Base-by-base conservation (phyloP, 2,329 filamentous ascomycete species). In the Pseudogymnoascus sp. region DNA sequence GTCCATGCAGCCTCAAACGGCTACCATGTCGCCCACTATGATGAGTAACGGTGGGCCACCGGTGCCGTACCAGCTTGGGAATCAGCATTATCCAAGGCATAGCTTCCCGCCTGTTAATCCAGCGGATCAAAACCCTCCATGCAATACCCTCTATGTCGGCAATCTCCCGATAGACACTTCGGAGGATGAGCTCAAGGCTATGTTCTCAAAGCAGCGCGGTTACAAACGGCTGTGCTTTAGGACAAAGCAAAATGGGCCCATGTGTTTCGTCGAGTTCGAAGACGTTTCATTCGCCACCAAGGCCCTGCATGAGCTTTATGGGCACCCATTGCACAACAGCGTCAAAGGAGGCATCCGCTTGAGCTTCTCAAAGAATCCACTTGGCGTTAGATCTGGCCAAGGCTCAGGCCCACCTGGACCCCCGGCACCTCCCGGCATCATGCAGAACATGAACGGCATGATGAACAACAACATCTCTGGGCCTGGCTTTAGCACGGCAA, bases 181-280 rank as follows among this genome's bases (percentile, higher is more conserved):
- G 0, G 94, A 99, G 70, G 93, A 97, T 70, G 94, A 97, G 73
- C 82, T 99, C 61, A 97, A 97, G 75, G 85, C 88, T 20, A 82
- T 97, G 70, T 99, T 99, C 71, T 91, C 88, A 25, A 93, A 92
- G 74, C 90, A 95, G 73, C 87, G 92, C 57, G 94, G 94, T 3
- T 99, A 97, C 78, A 97, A 96, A 76, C 84, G 94, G 28, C 84
- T 99, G 6, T 96, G 91, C 71, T 96, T 97, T 79, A 84, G 93
- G 34, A 95, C 91, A 60, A 97, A 97, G 77, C 85, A 90, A 66
- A 96, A 97, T 68, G 93, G 93, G 0, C 93, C 93, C 1, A 97
- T 97, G 92, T 97, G 94, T 72, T 97, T 97, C 73, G 94, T 99
- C 37, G 94, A 99, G 74, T 99, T 97, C 68, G 93, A 97, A 70